Conservation (phyloP, 176 grass and related monocot genomes). For the Bromus sterilis region DNA sequence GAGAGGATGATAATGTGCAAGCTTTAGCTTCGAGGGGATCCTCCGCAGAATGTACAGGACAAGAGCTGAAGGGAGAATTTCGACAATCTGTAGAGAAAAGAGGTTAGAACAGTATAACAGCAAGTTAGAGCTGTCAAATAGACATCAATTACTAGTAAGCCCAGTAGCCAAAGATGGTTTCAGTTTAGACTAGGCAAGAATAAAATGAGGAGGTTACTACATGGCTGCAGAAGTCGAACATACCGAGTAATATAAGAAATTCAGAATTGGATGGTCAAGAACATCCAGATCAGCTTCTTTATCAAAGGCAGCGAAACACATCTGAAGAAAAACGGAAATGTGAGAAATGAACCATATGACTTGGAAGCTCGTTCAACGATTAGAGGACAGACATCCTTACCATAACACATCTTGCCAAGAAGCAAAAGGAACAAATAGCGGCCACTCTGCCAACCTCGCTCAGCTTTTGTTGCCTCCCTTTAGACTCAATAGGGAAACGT, state of each 20-base stretch:
- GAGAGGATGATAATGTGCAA: slow-evolving; percentile 31
- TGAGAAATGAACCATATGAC: background rate
- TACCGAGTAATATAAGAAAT: slow-evolving; percentile 87
- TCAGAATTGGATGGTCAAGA: slow-evolving; percentile 69
- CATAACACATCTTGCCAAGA: slow-evolving; percentile 62
- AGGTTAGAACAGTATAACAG: background rate
- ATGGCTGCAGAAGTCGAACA: background rate
- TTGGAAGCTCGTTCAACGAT: background rate
- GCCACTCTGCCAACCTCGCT: slow-evolving; percentile 77
- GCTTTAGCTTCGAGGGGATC: slow-evolving; percentile 47
- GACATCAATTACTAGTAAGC: background rate
- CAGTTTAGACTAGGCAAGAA: background rate
- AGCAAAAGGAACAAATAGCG: slow-evolving; percentile 77
- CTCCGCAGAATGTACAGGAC: slow-evolving; percentile 77
- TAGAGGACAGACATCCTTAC: slow-evolving; percentile 33
- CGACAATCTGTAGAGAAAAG: slow-evolving; percentile 44
- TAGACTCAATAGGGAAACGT: slow-evolving; percentile 77
- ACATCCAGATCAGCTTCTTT: slow-evolving; percentile 68
- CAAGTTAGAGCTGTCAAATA: background rate
- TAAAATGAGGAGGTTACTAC: background rate
- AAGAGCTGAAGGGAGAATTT: slow-evolving; percentile 70
- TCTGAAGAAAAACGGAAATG: slow-evolving; percentile 29
- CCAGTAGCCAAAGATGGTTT: background rate
- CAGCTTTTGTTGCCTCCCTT: slow-evolving; percentile 73
- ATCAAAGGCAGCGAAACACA: slow-evolving; percentile 69